Evolutionary conservation across 306 rosid species (phyloP).

Genomic region (Malus sylvestris): DNA sequence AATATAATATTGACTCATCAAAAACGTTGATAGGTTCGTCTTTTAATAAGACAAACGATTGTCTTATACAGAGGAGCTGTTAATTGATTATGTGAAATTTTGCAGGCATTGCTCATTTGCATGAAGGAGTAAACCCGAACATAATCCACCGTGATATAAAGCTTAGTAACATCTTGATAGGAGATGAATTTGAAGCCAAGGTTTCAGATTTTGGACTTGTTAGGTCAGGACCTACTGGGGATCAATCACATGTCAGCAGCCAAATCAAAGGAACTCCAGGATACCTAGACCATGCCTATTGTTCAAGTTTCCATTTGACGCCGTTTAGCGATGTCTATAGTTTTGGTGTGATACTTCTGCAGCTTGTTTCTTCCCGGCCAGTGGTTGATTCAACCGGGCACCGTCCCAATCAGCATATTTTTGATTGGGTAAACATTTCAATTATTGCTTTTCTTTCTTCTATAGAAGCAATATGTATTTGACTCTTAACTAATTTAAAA

Average conservation of each 20-base stretch:
- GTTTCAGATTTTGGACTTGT: slow-evolving; percentile 84
- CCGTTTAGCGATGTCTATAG: slow-evolving; percentile 73
- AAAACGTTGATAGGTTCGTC: neutral
- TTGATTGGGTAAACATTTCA: slow-evolving; percentile 56
- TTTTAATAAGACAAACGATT: too few species aligned
- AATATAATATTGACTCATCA: too few species aligned
- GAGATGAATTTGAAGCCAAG: slow-evolving; percentile 70
- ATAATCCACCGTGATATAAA: slow-evolving; percentile 76
- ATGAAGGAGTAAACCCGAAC: slow-evolving; percentile 56
- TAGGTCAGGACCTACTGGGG: slow-evolving; percentile 61
- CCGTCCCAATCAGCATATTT: slow-evolving; percentile 38
- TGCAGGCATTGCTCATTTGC: slow-evolving; percentile 71
- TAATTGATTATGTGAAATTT: neutral
- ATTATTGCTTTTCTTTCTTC: neutral
- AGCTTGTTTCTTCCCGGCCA: slow-evolving; percentile 68
- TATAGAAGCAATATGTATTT: too few species aligned
- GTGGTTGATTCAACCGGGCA: slow-evolving; percentile 31
- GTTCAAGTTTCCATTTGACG: slow-evolving; percentile 71
- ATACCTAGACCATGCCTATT: slow-evolving; percentile 76
- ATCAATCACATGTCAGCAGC: slow-evolving; percentile 83
- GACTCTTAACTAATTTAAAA: too few species aligned
- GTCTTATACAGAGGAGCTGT: neutral
- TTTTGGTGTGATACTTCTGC: slow-evolving; percentile 76
- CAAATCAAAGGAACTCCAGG: slow-evolving; percentile 90
- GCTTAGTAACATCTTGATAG: slow-evolving; percentile 78